Base-by-base conservation (phyloP, 148 eudicot species). In the Limonium bicolor region DNA sequence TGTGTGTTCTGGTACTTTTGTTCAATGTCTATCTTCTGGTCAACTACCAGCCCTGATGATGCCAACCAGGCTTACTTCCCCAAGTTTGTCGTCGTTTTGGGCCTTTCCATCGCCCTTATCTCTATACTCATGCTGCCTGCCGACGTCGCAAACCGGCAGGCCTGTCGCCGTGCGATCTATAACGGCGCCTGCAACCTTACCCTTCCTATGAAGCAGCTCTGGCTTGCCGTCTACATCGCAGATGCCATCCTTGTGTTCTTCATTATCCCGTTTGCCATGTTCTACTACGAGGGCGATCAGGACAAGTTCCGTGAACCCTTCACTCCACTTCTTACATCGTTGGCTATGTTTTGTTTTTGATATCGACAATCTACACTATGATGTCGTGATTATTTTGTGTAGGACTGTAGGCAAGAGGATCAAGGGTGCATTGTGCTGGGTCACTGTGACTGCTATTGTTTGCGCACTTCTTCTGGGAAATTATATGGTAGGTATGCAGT, bases 111-210 rank as follows among this genome's bases (percentile, higher is more conserved):
- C 55, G 82, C 95, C 27, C 80, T 86, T 6, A 76, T 90, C 46
- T 90, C 99, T 3, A 90, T 90, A 2, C 78, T 90, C 11, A 90
- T 90, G 99, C 66, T 90, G 0, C 99, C 99, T 0, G 99, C 95
- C 7, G 99, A 90, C 16, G 99, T 90, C 6, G 99, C 99, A 0
- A 90, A 90, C 34, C 73, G 95, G 26, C 94, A 85, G 68, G 99
- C 99, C 10, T 90, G 99, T 36, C 79, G 69, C 25, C 87, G 81
- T 63, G 85, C 95, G 7, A 70, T 90, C 10, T 90, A 85, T 20
- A 81, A 85, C 28, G 99, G 99, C 24, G 94, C 99, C 2, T 90
- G 99, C 66, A 71, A 62, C 27, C 67, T 90, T 53, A 90, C 99
- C 21, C 50, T 90, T 27, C 99, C 99, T 3, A 90, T 90, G 99